phyloP scores from a whole-genome alignment of 805 yeast species.

The Sugiyamaella chiloensis region DNA sequence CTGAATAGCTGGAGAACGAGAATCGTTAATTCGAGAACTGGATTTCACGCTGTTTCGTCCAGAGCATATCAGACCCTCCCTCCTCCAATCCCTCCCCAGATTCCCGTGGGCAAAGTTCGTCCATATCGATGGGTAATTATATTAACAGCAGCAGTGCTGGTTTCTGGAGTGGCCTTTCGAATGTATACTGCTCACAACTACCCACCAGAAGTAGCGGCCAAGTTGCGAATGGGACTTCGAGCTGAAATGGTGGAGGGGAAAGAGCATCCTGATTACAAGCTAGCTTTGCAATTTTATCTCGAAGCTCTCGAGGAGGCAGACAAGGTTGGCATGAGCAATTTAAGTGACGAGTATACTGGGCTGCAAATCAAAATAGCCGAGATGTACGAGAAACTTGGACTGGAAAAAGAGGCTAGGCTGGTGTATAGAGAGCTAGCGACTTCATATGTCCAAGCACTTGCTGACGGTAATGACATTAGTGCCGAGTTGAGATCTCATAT shows the following conservation, averaged over 20 bases:
- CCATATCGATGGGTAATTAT: conserved; percentile 19
- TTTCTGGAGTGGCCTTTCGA: conserved; percentile 18
- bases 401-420: conserved; percentile 60
- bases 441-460: conserved; percentile 49
- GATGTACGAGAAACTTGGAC: conserved; percentile 70
- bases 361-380: conserved; percentile 84
- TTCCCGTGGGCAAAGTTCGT: conserved; percentile 3
- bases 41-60: no score
- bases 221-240: conserved; percentile 73
- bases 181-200: conserved; percentile 32
- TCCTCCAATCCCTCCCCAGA: conserved; percentile 3
- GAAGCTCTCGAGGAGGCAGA: conserved; percentile 69
- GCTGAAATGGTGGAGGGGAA: conserved; percentile 66
- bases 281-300: conserved; percentile 69
- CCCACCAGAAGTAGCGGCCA: conserved; percentile 66
- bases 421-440: conserved; percentile 66
- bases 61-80: conserved; percentile 1
- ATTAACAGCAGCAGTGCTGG: conserved; percentile 12
- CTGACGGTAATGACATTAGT: conserved; percentile 43
- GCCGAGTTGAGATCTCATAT: conserved; percentile 49
- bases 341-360: conserved; percentile 84
- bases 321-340: conserved; percentile 49
- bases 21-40: no score
- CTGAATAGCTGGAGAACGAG: no score
- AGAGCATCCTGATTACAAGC: conserved; percentile 50